These are phyloP conservation scores for Graphiopsis chlorocephala DNA, from an alignment of 2,329 filamentous ascomycete species.

Conservation along the genomic window DNA sequence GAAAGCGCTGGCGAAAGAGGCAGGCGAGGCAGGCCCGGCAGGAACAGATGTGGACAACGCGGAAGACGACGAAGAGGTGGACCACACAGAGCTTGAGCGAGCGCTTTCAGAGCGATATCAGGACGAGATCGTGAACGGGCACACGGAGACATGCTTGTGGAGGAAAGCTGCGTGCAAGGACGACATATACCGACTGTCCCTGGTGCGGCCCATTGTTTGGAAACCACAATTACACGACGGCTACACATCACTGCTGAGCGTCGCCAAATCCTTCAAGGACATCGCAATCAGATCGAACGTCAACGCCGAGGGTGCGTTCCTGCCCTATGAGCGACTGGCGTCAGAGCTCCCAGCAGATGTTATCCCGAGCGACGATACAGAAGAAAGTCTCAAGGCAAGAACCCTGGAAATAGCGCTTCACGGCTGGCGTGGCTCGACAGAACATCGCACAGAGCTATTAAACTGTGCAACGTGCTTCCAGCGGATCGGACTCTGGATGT, in stretches of 20 bases:
- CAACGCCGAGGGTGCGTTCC: slow-evolving; percentile 15
- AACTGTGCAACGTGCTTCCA: slow-evolving; percentile 84
- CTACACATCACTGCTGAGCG: slow-evolving; percentile 26
- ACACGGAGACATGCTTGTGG: slow-evolving; percentile 84
- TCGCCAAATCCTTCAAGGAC: slow-evolving; percentile 28
- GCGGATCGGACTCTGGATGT: slow-evolving; percentile 90
- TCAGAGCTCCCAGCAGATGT: slow-evolving; percentile 28
- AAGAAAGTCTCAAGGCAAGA: slow-evolving; percentile 17
- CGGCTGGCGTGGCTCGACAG: slow-evolving; percentile 55
- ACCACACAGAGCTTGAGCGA: slow-evolving; percentile 45
- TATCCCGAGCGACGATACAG: slow-evolving; percentile 19
- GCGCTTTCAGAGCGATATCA: slow-evolving; percentile 74
- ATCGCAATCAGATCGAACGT: slow-evolving; percentile 21
- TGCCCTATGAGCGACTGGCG: slow-evolving; percentile 24
- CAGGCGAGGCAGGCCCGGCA: too few relatives aligned
- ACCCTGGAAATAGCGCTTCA: slow-evolving; percentile 40
- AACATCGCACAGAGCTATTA: slow-evolving; percentile 66
- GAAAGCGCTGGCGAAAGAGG: background rate
- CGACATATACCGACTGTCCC: slow-evolving; percentile 61
- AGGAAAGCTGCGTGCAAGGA: slow-evolving; percentile 80
- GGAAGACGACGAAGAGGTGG: slow-evolving; percentile 48
- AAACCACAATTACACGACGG: slow-evolving; percentile 33
- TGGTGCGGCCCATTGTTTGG: slow-evolving; percentile 37
- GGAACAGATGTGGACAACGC: slow-evolving; percentile 42
- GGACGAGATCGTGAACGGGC: slow-evolving; percentile 69